Base-by-base conservation (phyloP, 768 basidiomycete genomes). In the Amanita polypyramis region DNA sequence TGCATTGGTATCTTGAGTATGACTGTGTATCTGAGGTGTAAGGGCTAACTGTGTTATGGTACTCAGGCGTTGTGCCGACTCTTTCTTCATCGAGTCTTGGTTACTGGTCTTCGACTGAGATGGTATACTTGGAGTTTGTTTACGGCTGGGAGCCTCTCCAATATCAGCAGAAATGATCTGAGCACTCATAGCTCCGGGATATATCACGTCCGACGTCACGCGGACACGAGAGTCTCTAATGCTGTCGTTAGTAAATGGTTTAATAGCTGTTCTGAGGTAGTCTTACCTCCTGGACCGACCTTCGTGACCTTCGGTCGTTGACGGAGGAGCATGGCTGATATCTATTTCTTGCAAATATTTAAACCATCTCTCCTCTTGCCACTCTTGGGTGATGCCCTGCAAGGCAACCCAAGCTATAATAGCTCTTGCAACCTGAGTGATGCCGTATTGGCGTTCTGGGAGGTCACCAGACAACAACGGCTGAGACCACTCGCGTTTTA, bases 141-240 rank as follows among this genome's bases (percentile, higher is more conserved):
- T 52, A 56, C 64, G 62, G 1, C 60, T 34, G 19, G 70, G 65
- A 17, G 72, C 73, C 55, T 81, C 78, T n/a, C 85, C 86, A 34
- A 90, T 87, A 54, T 88, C 85, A 4, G 86, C 88, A 17, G 79
- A 78, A 51, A 89, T 80, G 41, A 91, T 77, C 56, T 89, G 85
- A 5, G 62, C 58, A 23, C 82, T 85, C 37, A 69, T 65, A 55
- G 77, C 69, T 27, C 75, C 79, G 8, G 85, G 79, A 51, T 84
- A 77, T 41, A 84, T 77, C 39, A 82, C 68, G 57, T 86, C 84
- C 0, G 80, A 79, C 0, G 80, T 86, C 52, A 89, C 81, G 44
- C 80, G 79, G 15, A 88, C 66, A 9, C 79, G 74, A n/a, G 83
- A 82, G 39, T 65, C 62, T 50, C 72, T 73, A 47, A 9, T 32